Evolutionary conservation across 139 green algal species (phyloP), one percentile per base, ranked within the genome.

Genomic region (Zygnema cylindricum): DNA sequence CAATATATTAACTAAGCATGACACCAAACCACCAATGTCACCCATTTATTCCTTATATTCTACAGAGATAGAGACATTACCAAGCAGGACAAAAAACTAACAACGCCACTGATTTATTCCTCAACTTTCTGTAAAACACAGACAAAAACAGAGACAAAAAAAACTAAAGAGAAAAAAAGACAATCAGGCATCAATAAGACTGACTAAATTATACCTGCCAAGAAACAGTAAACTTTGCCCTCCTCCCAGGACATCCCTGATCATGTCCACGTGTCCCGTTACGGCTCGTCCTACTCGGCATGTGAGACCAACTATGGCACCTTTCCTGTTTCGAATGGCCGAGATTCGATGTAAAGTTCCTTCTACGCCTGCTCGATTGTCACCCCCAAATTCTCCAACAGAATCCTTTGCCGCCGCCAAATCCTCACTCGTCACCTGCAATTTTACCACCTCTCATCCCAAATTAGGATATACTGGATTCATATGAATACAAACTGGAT

Each of bases 281-380:
- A 99, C 95, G 0, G 96, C 97, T 0, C 97, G 94, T 0, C 97
- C 97, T 11, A 98, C 97, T 23, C 97, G 95, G 87, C 96, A 99
- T 0, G 97, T 99, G 77, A 99, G 94, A 1, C 97, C 97, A 1
- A 99, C 95, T 55, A 99, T 94, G 35, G 88, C 82, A 33, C 95
- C 97, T 3, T 93, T 89, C 11, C 97, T 92, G 91, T 98, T 98
- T 69, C 95, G 92, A 42, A 99, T 96, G 79, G 93, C 92, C n/a
- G 77, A 93, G 87, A 98, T 98, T 77, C 95, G 94, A 84, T 98
- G 93, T 86, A 98, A 91, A 54, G 95, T 98, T 39, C 95, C 89
- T 81, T 89, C 86, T 30, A 98, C 93, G 0, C 95, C 95, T 40
- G 95, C 95, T 32, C 95, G 90, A 89, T 98, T 98, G 83, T 98